phyloP scores from a whole-genome alignment of 805 yeast genomes.

The Metschnikowia kofuensis region DNA sequence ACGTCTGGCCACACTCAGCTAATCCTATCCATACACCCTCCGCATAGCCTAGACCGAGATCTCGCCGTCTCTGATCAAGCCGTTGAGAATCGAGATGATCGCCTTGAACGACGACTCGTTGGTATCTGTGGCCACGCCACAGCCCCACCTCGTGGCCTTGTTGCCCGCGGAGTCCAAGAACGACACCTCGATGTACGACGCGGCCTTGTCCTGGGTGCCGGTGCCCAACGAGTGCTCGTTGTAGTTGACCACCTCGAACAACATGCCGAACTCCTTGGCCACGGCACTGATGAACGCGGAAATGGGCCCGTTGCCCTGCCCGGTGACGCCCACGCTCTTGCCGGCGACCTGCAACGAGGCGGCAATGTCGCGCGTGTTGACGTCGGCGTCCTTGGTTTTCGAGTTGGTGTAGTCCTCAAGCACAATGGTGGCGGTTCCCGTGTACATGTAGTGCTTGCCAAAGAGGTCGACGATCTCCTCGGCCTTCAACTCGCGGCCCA shows the following conservation, averaged over 20 bases:
- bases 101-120: slow-evolving; percentile 39
- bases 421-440: slow-evolving; percentile 15
- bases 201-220: slow-evolving; percentile 71
- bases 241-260: slow-evolving; percentile 63
- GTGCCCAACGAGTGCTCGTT: slow-evolving; percentile 72
- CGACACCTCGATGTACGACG: slow-evolving; percentile 62
- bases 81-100: slow-evolving; percentile 25
- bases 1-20: not conserved
- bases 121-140: slow-evolving; percentile 43
- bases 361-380: slow-evolving; percentile 21
- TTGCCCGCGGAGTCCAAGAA: slow-evolving; percentile 32
- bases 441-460: slow-evolving; percentile 49
- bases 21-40: not conserved
- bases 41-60: slow-evolving; percentile 19
- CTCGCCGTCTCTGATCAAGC: slow-evolving; percentile 27
- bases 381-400: slow-evolving; percentile 19
- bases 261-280: slow-evolving; percentile 47
- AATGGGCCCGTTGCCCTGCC: slow-evolving; percentile 77
- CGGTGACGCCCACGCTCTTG: slow-evolving; percentile 38
- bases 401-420: slow-evolving; percentile 25
- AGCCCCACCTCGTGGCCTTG: slow-evolving; percentile 39
- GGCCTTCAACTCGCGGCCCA: slow-evolving; percentile 68
- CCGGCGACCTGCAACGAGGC: slow-evolving; percentile 20
- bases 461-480: slow-evolving; percentile 62
- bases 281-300: slow-evolving; percentile 70